phyloP scores from a whole-genome alignment of 495 filamentous ascomycete species.

The Penicillium atrosanguineum region DNA sequence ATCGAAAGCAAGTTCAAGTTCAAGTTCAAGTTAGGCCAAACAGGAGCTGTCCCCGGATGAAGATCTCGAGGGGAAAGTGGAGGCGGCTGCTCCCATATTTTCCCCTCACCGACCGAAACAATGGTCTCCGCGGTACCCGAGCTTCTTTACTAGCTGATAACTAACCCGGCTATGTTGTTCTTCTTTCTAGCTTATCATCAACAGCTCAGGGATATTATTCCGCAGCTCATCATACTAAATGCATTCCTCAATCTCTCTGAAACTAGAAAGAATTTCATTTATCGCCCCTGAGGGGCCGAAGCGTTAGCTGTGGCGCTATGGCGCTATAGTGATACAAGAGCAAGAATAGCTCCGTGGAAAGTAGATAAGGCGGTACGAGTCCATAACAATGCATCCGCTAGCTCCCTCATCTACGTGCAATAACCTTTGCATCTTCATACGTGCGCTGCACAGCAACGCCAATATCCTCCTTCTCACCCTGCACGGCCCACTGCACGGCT shows the following conservation, averaged over 20 bases:
- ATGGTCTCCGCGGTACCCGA: neutral
- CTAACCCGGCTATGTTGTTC: too few species aligned
- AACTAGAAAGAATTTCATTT: neutral
- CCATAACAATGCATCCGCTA: neutral
- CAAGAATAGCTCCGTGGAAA: neutral
- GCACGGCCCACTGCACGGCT: slow-evolving; percentile 35
- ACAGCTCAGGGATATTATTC: neutral
- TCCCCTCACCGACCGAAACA: neutral
- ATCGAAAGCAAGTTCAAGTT: neutral
- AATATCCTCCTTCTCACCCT: slow-evolving; percentile 39
- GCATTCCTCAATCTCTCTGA: neutral
- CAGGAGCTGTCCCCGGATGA: neutral
- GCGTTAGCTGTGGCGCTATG: neutral
- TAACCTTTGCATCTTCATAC: slow-evolving; percentile 34
- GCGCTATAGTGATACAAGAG: neutral
- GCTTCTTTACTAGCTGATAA: neutral
- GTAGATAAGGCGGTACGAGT: neutral
- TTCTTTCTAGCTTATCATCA: neutral
- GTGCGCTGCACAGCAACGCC: slow-evolving; percentile 23
- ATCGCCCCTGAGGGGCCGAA: neutral
- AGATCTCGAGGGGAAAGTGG: slow-evolving; percentile 1
- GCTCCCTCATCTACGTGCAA: slow-evolving; percentile 11
- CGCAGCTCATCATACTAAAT: neutral
- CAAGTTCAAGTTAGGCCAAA: neutral
- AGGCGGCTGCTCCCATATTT: neutral